Evolutionary conservation across 495 filamentous ascomycete genomes (phyloP).

Genomic region (Copromyces sp.): DNA sequence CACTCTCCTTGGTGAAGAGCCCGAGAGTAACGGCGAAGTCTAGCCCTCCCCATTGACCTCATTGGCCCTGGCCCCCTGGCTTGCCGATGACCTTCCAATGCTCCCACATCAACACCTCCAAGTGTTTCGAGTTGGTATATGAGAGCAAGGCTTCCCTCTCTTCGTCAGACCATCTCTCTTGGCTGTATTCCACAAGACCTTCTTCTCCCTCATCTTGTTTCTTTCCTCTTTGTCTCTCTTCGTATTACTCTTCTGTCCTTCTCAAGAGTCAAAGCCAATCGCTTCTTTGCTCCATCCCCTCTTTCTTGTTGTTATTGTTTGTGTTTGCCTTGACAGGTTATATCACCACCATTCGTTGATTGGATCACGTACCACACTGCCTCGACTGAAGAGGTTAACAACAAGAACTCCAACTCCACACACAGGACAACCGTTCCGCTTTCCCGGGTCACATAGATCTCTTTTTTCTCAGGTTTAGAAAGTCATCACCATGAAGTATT

Average conservation of each 20-base stretch:
- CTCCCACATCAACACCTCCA: neutral
- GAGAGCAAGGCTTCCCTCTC: slow-evolving; percentile 4
- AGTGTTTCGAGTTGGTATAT: slow-evolving; percentile 7
- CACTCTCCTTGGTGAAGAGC: neutral
- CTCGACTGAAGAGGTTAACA: neutral
- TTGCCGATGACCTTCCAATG: neutral
- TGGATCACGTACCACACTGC: neutral
- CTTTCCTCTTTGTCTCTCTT: neutral
- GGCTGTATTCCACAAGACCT: neutral
- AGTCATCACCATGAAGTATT: slow-evolving; percentile 37
- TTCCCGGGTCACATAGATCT: slow-evolving; percentile 13
- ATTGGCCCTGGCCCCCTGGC: neutral
- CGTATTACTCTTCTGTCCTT: neutral
- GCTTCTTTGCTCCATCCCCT: slow-evolving; percentile 41
- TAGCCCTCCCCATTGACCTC: neutral
- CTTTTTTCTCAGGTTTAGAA: neutral
- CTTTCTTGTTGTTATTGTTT: slow-evolving; percentile 15
- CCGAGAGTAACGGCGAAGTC: neutral
- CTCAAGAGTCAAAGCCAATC: slow-evolving; percentile 43
- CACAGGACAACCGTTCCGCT: slow-evolving; percentile 4
- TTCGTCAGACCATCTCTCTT: neutral
- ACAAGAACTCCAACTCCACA: neutral
- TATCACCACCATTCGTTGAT: slow-evolving; percentile 17
- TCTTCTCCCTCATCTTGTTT: neutral
- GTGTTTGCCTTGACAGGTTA: slow-evolving; percentile 1